Evolutionary conservation across 345 rosid species (phyloP), one percentile per base, ranked within the genome.

Genomic region (Arabis alpina): DNA sequence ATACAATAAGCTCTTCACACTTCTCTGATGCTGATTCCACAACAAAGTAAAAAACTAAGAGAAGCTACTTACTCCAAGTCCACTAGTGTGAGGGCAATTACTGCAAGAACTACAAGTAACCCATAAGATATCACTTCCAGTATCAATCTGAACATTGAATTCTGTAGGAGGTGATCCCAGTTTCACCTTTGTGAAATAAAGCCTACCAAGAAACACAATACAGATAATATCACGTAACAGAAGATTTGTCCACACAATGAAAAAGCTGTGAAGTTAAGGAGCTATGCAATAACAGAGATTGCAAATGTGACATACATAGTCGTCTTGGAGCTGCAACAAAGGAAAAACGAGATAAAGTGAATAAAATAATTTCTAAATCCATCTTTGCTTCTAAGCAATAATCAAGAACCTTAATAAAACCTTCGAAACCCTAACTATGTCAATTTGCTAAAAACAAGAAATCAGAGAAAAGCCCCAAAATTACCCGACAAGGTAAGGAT

Each of bases 141-240:
- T 94, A 78, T 94, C 99, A 76, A 94, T 94, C 85, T 94, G 97
- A 82, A 91, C 96, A 75, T 83, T 91, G 85, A 89, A 94, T 59
- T 86, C 99, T 82, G 85, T 86, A 41, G 99, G 95, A 73, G 99
- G 99, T 72, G 95, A 86, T 10, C 99, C 97, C 53, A 94, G 52
- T 75, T 88, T 91, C 80, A 94, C 96, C 84, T 87, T 89, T 10
- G 99, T 94, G 75, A 89, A 91, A 76, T 94, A 94, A 61, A 94
- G 87, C 86, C 99, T 94, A 78, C 34, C 57, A 70, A 83, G 51
- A 76, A 60, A 73, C 43, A 67, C 13, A 39, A 76, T 13, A 67
- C 1, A 63, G 25, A 56, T 13, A 68, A 54, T 67, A 64, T 65
- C 56, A 76, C 54, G 41, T 0, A 14, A 5, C 10, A 5, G 14